Conservation (phyloP, 169 alveolate species). For the Plasmodium blacklocki region DNA sequence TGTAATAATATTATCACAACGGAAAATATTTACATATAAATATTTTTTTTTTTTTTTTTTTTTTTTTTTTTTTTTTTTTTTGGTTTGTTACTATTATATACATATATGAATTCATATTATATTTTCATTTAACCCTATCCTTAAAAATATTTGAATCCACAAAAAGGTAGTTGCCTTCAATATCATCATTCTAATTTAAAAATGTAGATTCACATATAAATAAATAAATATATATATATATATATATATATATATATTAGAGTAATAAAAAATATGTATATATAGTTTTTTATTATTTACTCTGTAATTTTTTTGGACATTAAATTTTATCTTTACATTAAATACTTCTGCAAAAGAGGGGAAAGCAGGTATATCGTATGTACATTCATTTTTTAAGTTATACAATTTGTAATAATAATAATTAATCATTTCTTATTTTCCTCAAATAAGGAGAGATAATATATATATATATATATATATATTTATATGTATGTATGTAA, state of each 20-base stretch:
- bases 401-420: too few relatives aligned
- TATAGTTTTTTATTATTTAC: conserved; percentile 9
- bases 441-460: background rate
- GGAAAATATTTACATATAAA: background rate
- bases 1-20: background rate
- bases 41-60: too few relatives aligned
- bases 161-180: conserved; percentile 61
- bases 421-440: too few relatives aligned
- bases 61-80: too few relatives aligned
- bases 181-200: conserved; percentile 26
- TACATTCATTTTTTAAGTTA: too few relatives aligned
- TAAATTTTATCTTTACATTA: conserved; percentile 32
- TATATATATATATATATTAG: background rate
- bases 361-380: too few relatives aligned
- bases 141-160: conserved; percentile 44
- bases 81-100: background rate
- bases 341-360: conserved; percentile 25
- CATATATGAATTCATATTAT: background rate
- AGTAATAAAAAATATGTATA: background rate
- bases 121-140: conserved; percentile 27
- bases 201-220: background rate
- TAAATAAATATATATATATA: background rate
- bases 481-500: background rate
- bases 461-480: background rate
- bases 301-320: conserved; percentile 32